A percentile compares a stretch with the other conserved stretches of the same genome.
Conservation (phyloP, 345 rosid species). For the Physaria fendleri region DNA sequence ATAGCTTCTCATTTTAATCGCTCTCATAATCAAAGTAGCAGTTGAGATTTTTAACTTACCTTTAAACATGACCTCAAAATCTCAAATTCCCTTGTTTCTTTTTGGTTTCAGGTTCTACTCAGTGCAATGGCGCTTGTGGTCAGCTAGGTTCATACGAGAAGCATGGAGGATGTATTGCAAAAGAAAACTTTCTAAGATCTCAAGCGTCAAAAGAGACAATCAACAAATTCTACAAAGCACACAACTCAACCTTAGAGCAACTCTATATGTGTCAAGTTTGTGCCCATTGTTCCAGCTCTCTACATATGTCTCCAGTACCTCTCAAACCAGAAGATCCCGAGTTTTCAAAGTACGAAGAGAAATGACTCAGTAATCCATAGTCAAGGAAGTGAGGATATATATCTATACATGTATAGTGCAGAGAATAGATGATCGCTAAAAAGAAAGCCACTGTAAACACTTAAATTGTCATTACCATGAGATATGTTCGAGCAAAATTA, state of each 20-base stretch:
- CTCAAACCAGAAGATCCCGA: conserved; percentile 37
- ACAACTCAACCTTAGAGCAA: conserved; percentile 30
- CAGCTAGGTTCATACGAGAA: conserved; percentile 53
- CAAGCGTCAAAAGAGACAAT: neutral
- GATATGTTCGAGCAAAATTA: no score
- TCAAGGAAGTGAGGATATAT: conserved; percentile 3
- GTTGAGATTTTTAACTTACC: neutral
- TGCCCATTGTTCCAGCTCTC: conserved; percentile 24
- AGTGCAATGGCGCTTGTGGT: conserved; percentile 58
- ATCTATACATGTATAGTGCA: no score
- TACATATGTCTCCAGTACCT: conserved; percentile 28
- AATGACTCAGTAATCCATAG: neutral
- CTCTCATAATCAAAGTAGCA: conserved; percentile 28
- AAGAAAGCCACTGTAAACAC: no score
- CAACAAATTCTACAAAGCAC: neutral
- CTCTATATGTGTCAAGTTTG: conserved; percentile 42
- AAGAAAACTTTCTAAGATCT: conserved; percentile 33
- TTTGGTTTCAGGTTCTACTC: conserved; percentile 42
- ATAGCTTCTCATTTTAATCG: conserved; percentile 52
- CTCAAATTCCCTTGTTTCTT: neutral
- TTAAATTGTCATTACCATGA: no score
- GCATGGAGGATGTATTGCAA: conserved; percentile 49
- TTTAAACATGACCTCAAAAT: neutral
- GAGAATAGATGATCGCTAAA: no score
- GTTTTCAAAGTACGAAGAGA: neutral